A percentile compares a stretch with the other conserved stretches of the same genome.
Evolutionary conservation across 495 filamentous ascomycete species (phyloP).

Genomic region (Pseudotulostoma volvatum): DNA sequence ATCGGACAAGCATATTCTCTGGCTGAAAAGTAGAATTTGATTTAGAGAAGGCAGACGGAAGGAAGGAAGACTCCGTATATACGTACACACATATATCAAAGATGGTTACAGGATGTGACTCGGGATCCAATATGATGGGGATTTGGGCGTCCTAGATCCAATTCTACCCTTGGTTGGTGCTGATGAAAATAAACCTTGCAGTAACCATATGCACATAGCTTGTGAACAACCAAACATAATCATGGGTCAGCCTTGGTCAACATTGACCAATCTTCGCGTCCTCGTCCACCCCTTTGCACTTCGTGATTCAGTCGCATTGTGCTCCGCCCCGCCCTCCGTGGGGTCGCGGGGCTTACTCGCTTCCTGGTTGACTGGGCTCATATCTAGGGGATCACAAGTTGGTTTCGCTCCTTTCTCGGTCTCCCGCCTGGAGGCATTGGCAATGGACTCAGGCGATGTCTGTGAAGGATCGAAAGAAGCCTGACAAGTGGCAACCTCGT

Average conservation of each 20-base stretch:
- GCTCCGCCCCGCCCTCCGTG: slow-evolving; percentile 32
- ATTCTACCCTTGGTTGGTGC: too few relatives aligned
- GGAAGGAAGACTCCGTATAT: too few relatives aligned
- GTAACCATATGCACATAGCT: too few relatives aligned
- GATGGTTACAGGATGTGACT: too few relatives aligned
- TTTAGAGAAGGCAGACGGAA: too few relatives aligned
- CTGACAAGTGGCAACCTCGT: slow-evolving; percentile 29
- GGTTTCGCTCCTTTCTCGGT: slow-evolving; percentile 11
- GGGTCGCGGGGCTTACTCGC: slow-evolving; percentile 32
- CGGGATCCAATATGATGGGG: too few relatives aligned
- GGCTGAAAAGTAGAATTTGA: too few relatives aligned
- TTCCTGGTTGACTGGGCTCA: slow-evolving; percentile 44
- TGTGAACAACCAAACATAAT: too few relatives aligned
- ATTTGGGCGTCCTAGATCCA: slow-evolving; percentile 1
- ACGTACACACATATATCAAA: too few relatives aligned
- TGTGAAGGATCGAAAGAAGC: slow-evolving; percentile 43
- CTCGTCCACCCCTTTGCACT: slow-evolving; percentile 31
- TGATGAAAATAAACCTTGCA: too few relatives aligned
- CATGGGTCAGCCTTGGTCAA: too few relatives aligned
- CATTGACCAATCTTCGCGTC: slow-evolving; percentile 30
- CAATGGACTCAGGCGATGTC: slow-evolving; percentile 40
- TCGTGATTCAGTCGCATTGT: slow-evolving; percentile 17
- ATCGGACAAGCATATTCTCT: too few relatives aligned
- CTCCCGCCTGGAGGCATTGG: slow-evolving; percentile 24
- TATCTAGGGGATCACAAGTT: slow-evolving; percentile 37